phyloP scores from a whole-genome alignment of 306 rosid genomes.

The Cyclanthera cordifolia region DNA sequence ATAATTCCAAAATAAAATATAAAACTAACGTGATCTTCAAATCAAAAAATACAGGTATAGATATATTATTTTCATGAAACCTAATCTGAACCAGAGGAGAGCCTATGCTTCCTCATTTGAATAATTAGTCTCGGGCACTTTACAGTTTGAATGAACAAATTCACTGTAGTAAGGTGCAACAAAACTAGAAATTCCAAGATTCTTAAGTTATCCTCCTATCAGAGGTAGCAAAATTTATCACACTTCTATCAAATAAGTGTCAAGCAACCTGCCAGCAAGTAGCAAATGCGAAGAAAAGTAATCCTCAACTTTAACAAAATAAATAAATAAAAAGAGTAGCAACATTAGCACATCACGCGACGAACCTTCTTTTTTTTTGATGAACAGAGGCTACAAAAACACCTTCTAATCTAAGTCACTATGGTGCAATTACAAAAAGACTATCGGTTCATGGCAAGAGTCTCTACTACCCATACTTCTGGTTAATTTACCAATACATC shows the following conservation, averaged over 20 bases:
- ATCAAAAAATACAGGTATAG: neutral
- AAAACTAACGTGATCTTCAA: neutral
- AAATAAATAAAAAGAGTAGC: neutral
- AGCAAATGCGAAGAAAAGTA: neutral
- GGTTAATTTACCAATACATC: no score
- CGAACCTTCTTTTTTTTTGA: neutral
- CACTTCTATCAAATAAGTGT: neutral
- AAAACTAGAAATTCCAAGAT: no score
- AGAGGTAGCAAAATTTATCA: no score
- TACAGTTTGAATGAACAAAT: neutral
- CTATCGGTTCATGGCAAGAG: neutral
- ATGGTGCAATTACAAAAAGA: neutral
- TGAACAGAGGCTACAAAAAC: neutral
- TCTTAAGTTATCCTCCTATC: no score
- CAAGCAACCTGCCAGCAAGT: neutral
- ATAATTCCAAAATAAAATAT: neutral
- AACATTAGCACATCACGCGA: neutral
- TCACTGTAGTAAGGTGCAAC: neutral
- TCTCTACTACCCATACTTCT: neutral
- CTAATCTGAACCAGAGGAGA: neutral
- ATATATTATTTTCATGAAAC: neutral
- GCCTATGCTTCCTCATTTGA: neutral
- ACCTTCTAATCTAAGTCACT: neutral
- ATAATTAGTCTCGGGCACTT: neutral
- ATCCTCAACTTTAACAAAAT: neutral